Evolutionary conservation across 116 monocot genomes (phyloP).

Genomic region (Papilionanthe hybrid): DNA sequence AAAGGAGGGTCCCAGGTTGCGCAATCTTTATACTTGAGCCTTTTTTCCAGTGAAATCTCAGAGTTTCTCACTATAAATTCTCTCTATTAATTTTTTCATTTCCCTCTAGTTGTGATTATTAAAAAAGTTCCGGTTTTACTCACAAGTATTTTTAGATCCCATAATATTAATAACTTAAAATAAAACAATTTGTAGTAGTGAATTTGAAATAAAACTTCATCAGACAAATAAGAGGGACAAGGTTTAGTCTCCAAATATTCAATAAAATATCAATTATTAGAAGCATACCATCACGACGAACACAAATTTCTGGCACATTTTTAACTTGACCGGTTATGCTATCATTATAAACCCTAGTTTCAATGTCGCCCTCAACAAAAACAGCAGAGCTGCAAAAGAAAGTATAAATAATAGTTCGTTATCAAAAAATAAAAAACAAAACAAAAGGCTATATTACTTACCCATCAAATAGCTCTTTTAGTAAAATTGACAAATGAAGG

Average conservation of each 20-base stretch:
- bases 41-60: too few relatives aligned
- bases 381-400: constrained; percentile 63
- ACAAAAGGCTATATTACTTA: background rate
- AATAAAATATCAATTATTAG: background rate
- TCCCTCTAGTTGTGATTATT: too few relatives aligned
- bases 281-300: constrained; percentile 88
- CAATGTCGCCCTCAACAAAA: constrained; percentile 97
- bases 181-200: too few relatives aligned
- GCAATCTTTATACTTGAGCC: too few relatives aligned
- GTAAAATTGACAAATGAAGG: background rate
- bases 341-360: constrained; percentile 98
- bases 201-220: background rate
- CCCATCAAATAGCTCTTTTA: constrained; percentile 3
- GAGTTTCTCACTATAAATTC: too few relatives aligned
- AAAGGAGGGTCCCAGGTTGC: too few relatives aligned
- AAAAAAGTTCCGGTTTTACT: too few relatives aligned
- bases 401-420: background rate
- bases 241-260: background rate
- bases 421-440: background rate
- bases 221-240: background rate
- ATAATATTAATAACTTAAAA: too few relatives aligned
- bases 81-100: too few relatives aligned
- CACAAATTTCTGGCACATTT: constrained; percentile 89
- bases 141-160: too few relatives aligned
- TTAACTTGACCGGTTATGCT: constrained; percentile 82